A percentile compares a stretch with the other conserved stretches of the same genome.
These are phyloP conservation scores for Priceomyces castillae DNA, from an alignment of 805 yeast species.

Conservation along the genomic window DNA sequence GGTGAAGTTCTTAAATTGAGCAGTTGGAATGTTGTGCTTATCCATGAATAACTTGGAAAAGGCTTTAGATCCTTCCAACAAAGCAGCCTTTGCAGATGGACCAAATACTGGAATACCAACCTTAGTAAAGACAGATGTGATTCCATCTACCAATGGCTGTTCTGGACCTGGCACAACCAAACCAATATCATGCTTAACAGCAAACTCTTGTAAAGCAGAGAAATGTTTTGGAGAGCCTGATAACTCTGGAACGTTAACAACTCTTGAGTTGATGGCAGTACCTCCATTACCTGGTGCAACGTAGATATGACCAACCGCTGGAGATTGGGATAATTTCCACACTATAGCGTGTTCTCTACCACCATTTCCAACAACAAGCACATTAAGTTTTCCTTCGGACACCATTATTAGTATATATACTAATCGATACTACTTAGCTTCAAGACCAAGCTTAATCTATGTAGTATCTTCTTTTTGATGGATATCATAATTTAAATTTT, in stretches of 20 bases:
- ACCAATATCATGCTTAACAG: conserved; percentile 58
- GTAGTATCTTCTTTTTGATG: background rate
- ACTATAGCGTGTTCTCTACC: conserved; percentile 98
- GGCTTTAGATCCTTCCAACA: conserved; percentile 95
- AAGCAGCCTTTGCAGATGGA: conserved; percentile 87
- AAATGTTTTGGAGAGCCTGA: conserved; percentile 68
- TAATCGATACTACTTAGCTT: background rate
- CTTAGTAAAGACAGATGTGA: conserved; percentile 64
- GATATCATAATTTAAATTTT: background rate
- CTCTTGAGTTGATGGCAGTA: conserved; percentile 57
- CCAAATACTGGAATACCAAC: conserved; percentile 97
- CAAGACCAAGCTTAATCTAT: background rate
- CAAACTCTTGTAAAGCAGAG: conserved; percentile 67
- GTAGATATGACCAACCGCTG: conserved; percentile 64
- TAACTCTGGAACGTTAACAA: conserved; percentile 63
- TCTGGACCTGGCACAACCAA: conserved; percentile 98
- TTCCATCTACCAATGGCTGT: conserved; percentile 95
- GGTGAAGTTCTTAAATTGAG: conserved; percentile 80
- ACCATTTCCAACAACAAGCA: conserved; percentile 92
- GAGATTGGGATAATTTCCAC: conserved; percentile 85
- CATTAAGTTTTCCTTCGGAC: conserved; percentile 35
- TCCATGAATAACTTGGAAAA: conserved; percentile 93
- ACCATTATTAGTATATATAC: conserved; percentile 9
- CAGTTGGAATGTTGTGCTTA: conserved; percentile 90
- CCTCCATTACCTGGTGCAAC: conserved; percentile 99